Evolutionary conservation across 495 filamentous ascomycete species (phyloP), one percentile per base, ranked within the genome.

Genomic region (Penicillium pancosmium): DNA sequence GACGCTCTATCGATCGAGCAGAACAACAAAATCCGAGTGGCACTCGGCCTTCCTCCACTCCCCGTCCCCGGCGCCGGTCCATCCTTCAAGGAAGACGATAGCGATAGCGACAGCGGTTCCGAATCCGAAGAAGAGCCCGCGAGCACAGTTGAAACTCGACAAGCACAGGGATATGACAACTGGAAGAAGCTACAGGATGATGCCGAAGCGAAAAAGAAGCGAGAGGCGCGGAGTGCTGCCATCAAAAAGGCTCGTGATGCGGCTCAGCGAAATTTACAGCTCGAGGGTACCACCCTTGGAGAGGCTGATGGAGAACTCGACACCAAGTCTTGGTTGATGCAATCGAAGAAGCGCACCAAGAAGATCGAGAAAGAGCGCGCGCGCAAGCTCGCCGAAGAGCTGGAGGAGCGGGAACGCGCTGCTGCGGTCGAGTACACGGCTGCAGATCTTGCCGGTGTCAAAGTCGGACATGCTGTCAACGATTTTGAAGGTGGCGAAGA

Each of bases 161-260:
- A 93, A 73, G 92, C 90, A 18, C 82, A 83, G 56, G 87, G 84
- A 15, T 88, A 86, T 65, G 87, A 89, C 33, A 91, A 91, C 74
- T 91, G 86, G 87, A 75, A 84, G 67, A 82, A 83, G 60, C 73
- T 86, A 15, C 82, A 88, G 60, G 82, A 82, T 54, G 83, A 87
- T 41, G 72, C 75, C 40, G 74, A 82, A 31, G 84, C 89, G 31
- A 95, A 92, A 74, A 81, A 77, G 61, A 86, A 83, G 67, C 91
- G 91, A 56, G 89, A 93, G 53, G 88, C 88, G 64, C 88, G 87
- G 64, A 84, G 84, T 41, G 86, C 85, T 10, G 88, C 88, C 5
- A 88, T 97, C 66, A 93, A 93, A 76, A 94, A 89, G 73, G 93
- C 90, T 49, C 88, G 91, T 56, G 93, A 97, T 70, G 79, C 84